Base-by-base conservation (phyloP, 495 filamentous ascomycete genomes). In the Aspergillus affinis region DNA sequence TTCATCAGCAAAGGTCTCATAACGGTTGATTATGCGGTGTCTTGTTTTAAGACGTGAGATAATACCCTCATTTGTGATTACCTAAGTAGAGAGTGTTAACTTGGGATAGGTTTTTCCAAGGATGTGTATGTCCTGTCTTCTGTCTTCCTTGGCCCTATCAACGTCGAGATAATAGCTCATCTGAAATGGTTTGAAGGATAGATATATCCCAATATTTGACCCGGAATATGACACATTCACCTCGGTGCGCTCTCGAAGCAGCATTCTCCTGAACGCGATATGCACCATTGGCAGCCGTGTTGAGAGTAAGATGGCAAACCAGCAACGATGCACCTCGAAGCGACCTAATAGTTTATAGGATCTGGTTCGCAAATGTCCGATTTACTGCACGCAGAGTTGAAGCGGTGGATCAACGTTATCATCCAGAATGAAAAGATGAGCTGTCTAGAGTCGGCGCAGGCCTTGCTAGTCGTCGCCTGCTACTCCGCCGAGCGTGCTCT, bases 401-500 rank as follows among this genome's bases (percentile, higher is more conserved):
- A 81, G 55, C 70, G 66, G 57, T 74, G 70, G 65, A 77, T 81
- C 55, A 79, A 77, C 48, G 73, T 74, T 3, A 74, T 78, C 6
- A 71, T 83, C 30, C 72, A 77, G 36, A 74, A 77, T 30, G 68
- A 74, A 12, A 59, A 59, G 0, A 55, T 73, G 0, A 71, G 67
- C 18, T 75, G 67, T 18, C 64, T 81, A 0, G 81, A 84, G 55
- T 78, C 72, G 0, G 69, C 82, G 0, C 81, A 84, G 50, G 78
- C 81, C 17, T 67, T 84, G 52, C 71, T 82, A 0, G 63, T 82
- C 0, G 70, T 78, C 15, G 75, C 80, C 1, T 75, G 75, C 55
- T 84, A 84, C 58, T 79, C 77, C 0, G 68, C 78, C 48, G 79
- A 81, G 48, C 75, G 80, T 0, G 78, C 75, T 7, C 48, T 80